A percentile compares a stretch with the other conserved stretches of the same genome.
phyloP scores from a whole-genome alignment of 2,329 filamentous ascomycete genomes.

The Lizonia empirigonia region DNA sequence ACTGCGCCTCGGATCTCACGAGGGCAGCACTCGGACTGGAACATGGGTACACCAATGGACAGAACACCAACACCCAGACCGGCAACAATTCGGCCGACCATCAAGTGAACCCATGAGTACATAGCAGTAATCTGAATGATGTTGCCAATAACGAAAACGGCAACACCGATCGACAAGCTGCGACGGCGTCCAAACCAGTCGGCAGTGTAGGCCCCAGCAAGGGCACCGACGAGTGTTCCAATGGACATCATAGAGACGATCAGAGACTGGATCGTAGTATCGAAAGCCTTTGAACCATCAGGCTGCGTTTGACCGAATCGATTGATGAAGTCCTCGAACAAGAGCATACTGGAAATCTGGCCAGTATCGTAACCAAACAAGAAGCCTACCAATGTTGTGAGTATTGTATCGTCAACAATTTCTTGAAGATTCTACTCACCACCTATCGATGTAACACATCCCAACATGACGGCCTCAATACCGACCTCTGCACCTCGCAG shows the following conservation, averaged over 20 bases:
- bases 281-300: slow-evolving; percentile 48
- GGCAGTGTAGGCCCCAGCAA: slow-evolving; percentile 55
- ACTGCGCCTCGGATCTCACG: slow-evolving; percentile 67
- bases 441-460: slow-evolving; percentile 61
- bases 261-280: slow-evolving; percentile 54
- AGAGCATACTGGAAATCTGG: slow-evolving; percentile 48
- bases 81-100: slow-evolving; percentile 53
- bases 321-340: slow-evolving; percentile 58
- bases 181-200: slow-evolving; percentile 58
- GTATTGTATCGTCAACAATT: neutral
- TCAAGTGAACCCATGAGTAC: slow-evolving; percentile 53
- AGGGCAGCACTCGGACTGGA: slow-evolving; percentile 68
- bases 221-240: slow-evolving; percentile 51
- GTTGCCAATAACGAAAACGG: slow-evolving; percentile 51
- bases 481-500: slow-evolving; percentile 42
- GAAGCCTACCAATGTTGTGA: slow-evolving; percentile 42
- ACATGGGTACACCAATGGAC: slow-evolving; percentile 67
- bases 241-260: slow-evolving; percentile 44
- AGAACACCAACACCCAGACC: slow-evolving; percentile 53
- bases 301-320: slow-evolving; percentile 59
- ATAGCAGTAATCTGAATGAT: slow-evolving; percentile 52
- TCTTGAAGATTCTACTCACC: slow-evolving; percentile 40
- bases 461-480: slow-evolving; percentile 58
- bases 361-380: slow-evolving; percentile 67
- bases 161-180: slow-evolving; percentile 57